Base-by-base conservation (phyloP, 495 filamentous ascomycete genomes). In the Lentithecium fluviatile region DNA sequence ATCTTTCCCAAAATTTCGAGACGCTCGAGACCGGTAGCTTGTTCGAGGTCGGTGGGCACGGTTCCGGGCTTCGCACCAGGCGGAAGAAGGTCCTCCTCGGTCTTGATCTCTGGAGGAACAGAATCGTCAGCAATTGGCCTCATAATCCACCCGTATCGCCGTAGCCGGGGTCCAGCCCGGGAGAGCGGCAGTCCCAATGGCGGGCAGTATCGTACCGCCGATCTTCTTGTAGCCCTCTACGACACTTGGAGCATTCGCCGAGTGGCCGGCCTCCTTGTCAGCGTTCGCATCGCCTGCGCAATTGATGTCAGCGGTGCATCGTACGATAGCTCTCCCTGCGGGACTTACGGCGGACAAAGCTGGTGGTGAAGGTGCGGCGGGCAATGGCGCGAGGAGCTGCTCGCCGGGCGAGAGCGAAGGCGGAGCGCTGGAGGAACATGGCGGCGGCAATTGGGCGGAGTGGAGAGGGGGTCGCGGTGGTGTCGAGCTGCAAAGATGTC, bases 1-100 rank as follows among this genome's bases (percentile, higher is more conserved):
- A 97, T 96, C 84, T 99, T 99, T 76, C 94, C 94, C 77, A 97
- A 79, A 69, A 99, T 92, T 76, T 99, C 94, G 69, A 99, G 84
- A 78, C 94, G 93, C 81, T 99, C 94, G 51, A 99, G 81, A 84
- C 94, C 94, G 64, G 94, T 97, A 45, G 93, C 79, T 75, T 99
- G 94, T 70, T 96, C 89, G 72, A 92, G 72, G 76, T 99, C 94
- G 78, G 89, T 90, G 60, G 94, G 90, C 65, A 99, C 80, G 74
- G 88, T 89, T 65, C 93, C 94, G 62, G 85, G 77, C 53, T 79
- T 76, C 69, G 87, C 90, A 76, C 94, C 94, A 42, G 91, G 89
- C 59, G 84, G 80, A 58, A 95, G 36, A 51, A 99, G 88, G 78
- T 99, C 94, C 12, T 84, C 80, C 67, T 87, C 83, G 63, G 72